A percentile compares a stretch with the other conserved stretches of the same genome.
Conservation (phyloP, 768 basidiomycete genomes). For the Kwoniella sp. region DNA sequence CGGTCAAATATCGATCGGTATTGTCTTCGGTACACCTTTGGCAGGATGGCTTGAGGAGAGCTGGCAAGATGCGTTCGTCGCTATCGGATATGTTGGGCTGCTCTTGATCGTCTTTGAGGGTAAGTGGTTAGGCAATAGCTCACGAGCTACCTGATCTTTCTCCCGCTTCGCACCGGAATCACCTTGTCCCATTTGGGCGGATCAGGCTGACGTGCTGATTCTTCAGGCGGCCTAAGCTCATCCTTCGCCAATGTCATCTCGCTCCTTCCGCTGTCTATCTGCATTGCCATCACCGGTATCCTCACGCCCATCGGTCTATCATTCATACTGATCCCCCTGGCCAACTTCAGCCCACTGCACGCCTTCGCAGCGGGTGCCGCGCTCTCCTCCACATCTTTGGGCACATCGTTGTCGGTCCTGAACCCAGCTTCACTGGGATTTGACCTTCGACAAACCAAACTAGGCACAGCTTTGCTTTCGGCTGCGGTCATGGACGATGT, state of each 20-base stretch:
- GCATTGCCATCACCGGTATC: conserved; percentile 64
- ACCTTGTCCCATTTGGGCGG: no score
- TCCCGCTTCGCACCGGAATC: no score
- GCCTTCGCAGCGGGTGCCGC: conserved; percentile 68
- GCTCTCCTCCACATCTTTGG: conserved; percentile 67
- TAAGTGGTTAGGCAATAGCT: conserved; percentile 26
- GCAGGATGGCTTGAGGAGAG: conserved; percentile 59
- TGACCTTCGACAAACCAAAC: conserved; percentile 60
- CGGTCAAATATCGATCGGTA: conserved; percentile 64
- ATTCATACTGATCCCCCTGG: conserved; percentile 60
- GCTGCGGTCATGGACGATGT: conserved; percentile 72
- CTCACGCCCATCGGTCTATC: conserved; percentile 51
- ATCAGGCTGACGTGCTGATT: no score
- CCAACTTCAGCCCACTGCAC: conserved; percentile 61
- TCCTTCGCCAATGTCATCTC: conserved; percentile 60
- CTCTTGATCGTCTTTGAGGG: conserved; percentile 64
- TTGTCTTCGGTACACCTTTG: conserved; percentile 64
- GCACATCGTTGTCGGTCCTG: conserved; percentile 69
- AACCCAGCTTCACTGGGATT: conserved; percentile 47
- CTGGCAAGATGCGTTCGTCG: conserved; percentile 61
- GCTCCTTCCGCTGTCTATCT: conserved; percentile 61
- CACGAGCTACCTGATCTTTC: no score
- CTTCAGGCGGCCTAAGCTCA: conserved; percentile 64
- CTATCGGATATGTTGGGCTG: conserved; percentile 60
- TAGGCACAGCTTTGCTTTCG: conserved; percentile 65